Percentiles rank a stretch among this genome's conserved stretches.
Conservation (phyloP, 2,329 filamentous ascomycete species). For the Neurospora sp. region DNA sequence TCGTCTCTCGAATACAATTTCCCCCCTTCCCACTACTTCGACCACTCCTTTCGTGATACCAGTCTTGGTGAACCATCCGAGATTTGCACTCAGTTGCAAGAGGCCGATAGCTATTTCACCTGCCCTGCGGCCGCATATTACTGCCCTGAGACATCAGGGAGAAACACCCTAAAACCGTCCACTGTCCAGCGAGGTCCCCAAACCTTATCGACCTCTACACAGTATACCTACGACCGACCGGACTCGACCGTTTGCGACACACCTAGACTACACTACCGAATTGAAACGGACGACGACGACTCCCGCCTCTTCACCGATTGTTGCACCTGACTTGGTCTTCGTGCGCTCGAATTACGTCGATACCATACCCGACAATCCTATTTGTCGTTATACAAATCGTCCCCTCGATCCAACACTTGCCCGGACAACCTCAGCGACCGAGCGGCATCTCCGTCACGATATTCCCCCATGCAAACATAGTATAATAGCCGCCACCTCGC, state of each 20-base stretch:
- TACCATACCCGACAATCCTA: not conserved
- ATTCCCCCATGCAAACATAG: constrained; percentile 12
- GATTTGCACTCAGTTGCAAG: not conserved
- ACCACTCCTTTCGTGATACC: not conserved
- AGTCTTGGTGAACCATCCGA: not conserved
- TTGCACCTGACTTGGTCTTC: not conserved
- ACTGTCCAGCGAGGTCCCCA: not conserved
- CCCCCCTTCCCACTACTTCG: not conserved
- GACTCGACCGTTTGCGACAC: not conserved
- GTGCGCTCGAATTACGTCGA: not conserved
- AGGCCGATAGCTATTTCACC: not conserved
- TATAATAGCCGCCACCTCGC: constrained; percentile 9
- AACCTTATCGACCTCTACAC: not conserved
- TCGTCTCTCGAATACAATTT: not conserved
- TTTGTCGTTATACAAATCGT: not conserved
- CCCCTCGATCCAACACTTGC: constrained; percentile 3
- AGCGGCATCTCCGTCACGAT: not conserved
- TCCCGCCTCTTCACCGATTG: not conserved
- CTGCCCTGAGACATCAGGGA: not conserved
- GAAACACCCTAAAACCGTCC: not conserved
- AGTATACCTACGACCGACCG: not conserved
- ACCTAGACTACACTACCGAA: not conserved
- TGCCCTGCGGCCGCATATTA: not conserved
- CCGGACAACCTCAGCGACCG: constrained; percentile 2
- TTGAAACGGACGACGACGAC: not conserved